Evolutionary conservation across 2,329 filamentous ascomycete genomes (phyloP), one percentile per base, ranked within the genome.

Genomic region (Whalleya microplaca): DNA sequence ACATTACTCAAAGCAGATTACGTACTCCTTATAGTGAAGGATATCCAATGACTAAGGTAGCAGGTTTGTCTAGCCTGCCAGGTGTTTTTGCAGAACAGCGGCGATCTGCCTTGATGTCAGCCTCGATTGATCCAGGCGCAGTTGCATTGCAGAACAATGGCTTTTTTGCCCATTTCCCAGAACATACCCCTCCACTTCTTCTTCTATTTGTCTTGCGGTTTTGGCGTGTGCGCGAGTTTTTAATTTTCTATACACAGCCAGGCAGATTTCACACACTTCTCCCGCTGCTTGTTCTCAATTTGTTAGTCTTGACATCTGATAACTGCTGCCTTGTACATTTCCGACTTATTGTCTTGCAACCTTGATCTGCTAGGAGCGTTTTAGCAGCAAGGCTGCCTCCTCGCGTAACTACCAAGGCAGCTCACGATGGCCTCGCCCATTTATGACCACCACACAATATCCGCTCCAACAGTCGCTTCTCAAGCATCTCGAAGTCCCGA

Each of bases 41-140:
- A 37, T 37, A 37, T 37, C 32, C 32, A 37, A 37, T 37, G 10
- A 16, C 8, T 27, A 27, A 4, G 4, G 4, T 7, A 37, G 8
- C 32, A 37, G 32, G 32, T 16, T 37, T 37, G 32, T 37, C 32
- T 12, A 58, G 48, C 40, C 55, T 60, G 57, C 58, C 55, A 59
- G 61, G 51, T 45, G 48, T 32, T 43, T 51, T 40, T 56, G 56
- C 52, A 45, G 32, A 55, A 64, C 59, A 63, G 55, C 7, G 10
- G 14, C 14, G 32, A 37, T 65, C 61, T 66, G 67, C 65, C 68
- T 66, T 32, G 44, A 62, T 51, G 68, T 67, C 64, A 69, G 67
- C 69, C 66, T 70, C 63, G 62, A 64, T 40, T 56, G 50, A 61
- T 63, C 64, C 56, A 63, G 66, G 51, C 56, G 45, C 40, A 46